Conservation (phyloP, 1,139 yeast species). For the Debaryomycetaceae sp. region DNA sequence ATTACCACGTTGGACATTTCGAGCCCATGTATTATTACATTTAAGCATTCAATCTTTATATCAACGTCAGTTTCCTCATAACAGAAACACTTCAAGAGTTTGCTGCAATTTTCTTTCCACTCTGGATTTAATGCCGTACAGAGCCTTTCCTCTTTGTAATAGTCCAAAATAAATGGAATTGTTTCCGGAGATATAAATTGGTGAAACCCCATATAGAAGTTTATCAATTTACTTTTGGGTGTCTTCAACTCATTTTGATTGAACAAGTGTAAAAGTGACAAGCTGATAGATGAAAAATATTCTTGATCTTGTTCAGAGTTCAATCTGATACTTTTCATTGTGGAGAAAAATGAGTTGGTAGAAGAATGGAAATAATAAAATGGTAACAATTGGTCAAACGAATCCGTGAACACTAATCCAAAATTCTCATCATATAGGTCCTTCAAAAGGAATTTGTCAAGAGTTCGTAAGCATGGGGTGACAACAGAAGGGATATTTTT, state of each 20-base stretch:
- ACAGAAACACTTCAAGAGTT: slow-evolving; percentile 48
- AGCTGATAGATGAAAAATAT: slow-evolving; percentile 35
- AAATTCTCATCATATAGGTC: slow-evolving; percentile 18
- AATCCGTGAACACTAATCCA: slow-evolving; percentile 10
- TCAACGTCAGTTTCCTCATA: slow-evolving; percentile 20
- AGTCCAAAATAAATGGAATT: slow-evolving; percentile 40
- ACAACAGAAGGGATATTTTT: slow-evolving; percentile 28
- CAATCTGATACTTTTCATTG: slow-evolving; percentile 19
- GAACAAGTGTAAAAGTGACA: slow-evolving; percentile 30
- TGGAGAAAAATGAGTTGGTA: slow-evolving; percentile 40
- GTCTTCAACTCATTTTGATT: slow-evolving; percentile 40
- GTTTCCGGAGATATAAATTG: slow-evolving; percentile 33
- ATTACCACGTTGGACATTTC: slow-evolving; percentile 31
- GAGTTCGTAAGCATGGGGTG: slow-evolving; percentile 28
- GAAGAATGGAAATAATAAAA: slow-evolving; percentile 51
- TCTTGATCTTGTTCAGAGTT: slow-evolving; percentile 30
- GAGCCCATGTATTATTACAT: slow-evolving; percentile 42
- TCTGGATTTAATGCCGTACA: slow-evolving; percentile 53
- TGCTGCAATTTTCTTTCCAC: slow-evolving; percentile 51
- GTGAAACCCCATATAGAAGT: slow-evolving; percentile 40
- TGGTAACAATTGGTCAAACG: slow-evolving; percentile 27
- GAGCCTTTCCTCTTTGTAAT: slow-evolving; percentile 46
- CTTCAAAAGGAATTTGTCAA: slow-evolving; percentile 33
- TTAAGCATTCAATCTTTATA: slow-evolving; percentile 39
- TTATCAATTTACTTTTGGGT: slow-evolving; percentile 43